Percentiles rank a stretch among this genome's conserved stretches.
These are phyloP conservation scores for Sporobolomyces phaffii DNA, from an alignment of 768 basidiomycete species.

Conservation along the genomic window DNA sequence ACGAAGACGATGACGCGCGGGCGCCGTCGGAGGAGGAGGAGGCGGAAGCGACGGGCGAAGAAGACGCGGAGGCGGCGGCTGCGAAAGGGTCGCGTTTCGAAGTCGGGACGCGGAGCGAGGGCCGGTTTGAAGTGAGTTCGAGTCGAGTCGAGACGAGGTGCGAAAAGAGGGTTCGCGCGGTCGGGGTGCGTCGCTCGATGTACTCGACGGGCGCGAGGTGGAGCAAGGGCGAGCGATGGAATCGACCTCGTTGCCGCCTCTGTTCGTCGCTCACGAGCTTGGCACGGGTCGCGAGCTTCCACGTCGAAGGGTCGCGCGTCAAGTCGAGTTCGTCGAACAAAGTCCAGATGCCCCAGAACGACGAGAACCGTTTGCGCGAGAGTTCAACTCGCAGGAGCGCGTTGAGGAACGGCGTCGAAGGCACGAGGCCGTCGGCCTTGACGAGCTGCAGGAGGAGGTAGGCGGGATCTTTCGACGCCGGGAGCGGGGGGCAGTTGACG, in stretches of 20 bases:
- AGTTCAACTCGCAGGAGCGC: slow-evolving; percentile 30
- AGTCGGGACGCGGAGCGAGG: not conserved
- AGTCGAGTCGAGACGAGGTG: slow-evolving; percentile 1
- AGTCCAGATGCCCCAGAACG: slow-evolving; percentile 34
- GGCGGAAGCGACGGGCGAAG: no score
- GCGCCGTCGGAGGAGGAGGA: not conserved
- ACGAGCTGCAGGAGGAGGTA: slow-evolving; percentile 15
- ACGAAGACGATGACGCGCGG: not conserved
- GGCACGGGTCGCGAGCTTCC: slow-evolving; percentile 11
- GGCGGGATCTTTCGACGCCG: slow-evolving; percentile 16
- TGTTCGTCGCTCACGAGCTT: not conserved
- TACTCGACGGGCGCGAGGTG: slow-evolving; percentile 3
- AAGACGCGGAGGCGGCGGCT: not conserved
- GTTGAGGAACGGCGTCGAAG: slow-evolving; percentile 7
- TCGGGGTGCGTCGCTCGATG: not conserved
- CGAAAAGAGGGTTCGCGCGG: slow-evolving; percentile 14
- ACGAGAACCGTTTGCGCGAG: slow-evolving; percentile 8
- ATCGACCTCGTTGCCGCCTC: not conserved
- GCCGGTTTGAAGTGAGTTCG: not conserved
- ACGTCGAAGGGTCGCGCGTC: not conserved
- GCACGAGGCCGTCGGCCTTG: not conserved
- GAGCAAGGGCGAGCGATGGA: slow-evolving; percentile 13
- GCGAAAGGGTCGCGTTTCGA: not conserved
- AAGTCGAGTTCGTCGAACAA: slow-evolving; percentile 1
- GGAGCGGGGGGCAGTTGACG: not conserved